Evolutionary conservation across 768 basidiomycete genomes (phyloP).

Genomic region (Coprinopsis cinerea): DNA sequence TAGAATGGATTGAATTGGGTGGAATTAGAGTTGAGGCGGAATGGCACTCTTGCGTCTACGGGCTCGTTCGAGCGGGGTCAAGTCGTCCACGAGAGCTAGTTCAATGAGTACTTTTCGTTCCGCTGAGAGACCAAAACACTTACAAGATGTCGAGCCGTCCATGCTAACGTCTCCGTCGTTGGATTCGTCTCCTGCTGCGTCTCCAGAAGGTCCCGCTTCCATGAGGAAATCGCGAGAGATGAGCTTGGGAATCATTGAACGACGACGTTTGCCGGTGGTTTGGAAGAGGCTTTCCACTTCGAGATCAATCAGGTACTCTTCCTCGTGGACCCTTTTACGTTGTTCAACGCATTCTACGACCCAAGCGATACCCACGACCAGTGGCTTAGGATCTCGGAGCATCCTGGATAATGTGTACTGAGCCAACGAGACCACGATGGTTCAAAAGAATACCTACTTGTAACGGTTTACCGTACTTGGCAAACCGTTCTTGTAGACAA

Average conservation of each 20-base stretch:
- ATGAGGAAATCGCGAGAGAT: constrained; percentile 31
- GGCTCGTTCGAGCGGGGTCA: constrained; percentile 69
- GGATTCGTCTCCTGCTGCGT: constrained; percentile 22
- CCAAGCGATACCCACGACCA: constrained; percentile 83
- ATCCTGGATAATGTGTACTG: constrained; percentile 30
- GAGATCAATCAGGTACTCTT: constrained; percentile 58
- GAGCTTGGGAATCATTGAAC: constrained; percentile 66
- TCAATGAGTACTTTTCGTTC: constrained; percentile 14
- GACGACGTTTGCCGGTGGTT: constrained; percentile 63
- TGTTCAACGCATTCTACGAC: constrained; percentile 83
- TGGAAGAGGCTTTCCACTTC: constrained; percentile 48
- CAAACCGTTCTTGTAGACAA: constrained; percentile 80
- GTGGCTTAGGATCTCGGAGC: constrained; percentile 62
- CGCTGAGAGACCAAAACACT: constrained; percentile 14
- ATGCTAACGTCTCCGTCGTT: constrained; percentile 36
- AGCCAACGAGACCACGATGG: neutral
- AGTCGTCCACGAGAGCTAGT: constrained; percentile 40
- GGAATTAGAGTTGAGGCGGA: neutral
- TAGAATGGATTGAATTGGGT: too few species aligned
- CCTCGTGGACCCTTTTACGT: constrained; percentile 56
- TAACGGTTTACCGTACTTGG: constrained; percentile 70
- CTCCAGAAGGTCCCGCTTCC: too few species aligned
- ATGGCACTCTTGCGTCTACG: constrained; percentile 41
- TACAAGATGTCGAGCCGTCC: constrained; percentile 41
- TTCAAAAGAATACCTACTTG: constrained; percentile 48